Percentiles rank a stretch among this genome's conserved stretches.
Conservation (phyloP, 306 rosid species). For the Purshia tridentata region DNA sequence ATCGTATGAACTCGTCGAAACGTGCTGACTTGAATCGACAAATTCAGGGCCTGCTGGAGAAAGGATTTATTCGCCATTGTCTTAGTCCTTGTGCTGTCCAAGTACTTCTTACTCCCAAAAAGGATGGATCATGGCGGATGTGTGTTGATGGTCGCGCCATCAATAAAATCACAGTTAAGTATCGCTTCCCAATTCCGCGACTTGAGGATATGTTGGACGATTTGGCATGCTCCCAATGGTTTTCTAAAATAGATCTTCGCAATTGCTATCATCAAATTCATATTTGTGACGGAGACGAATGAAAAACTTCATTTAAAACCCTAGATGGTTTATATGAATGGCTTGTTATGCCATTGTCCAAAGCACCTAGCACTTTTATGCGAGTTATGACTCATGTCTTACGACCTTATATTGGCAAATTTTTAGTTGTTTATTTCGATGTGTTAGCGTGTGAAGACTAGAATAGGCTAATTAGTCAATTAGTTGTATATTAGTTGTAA, state of each 20-base stretch:
- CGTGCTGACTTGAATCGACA: neutral
- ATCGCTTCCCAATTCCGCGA: neutral
- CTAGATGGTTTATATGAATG: conserved; percentile 5
- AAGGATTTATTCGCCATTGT: neutral
- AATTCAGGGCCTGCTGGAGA: neutral
- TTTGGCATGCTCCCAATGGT: neutral
- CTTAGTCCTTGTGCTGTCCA: neutral
- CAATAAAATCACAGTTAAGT: neutral
- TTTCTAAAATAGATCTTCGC: conserved; percentile 3
- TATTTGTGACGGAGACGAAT: neutral
- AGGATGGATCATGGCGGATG: neutral
- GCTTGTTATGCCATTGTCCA: conserved; percentile 17
- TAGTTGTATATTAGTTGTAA: no score
- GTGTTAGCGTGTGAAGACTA: no score
- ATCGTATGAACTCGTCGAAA: neutral
- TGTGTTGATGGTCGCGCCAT: neutral
- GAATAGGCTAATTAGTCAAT: no score
- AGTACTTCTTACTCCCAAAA: neutral
- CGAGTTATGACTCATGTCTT: neutral
- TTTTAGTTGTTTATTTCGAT: neutral
- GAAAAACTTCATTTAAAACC: conserved; percentile 1
- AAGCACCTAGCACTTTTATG: conserved; percentile 12
- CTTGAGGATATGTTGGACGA: neutral
- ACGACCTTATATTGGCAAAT: neutral
- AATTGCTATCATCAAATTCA: no score